Evolutionary conservation across 1,284 basidiomycete species (phyloP).

Genomic region (Rhodotorula sp.): DNA sequence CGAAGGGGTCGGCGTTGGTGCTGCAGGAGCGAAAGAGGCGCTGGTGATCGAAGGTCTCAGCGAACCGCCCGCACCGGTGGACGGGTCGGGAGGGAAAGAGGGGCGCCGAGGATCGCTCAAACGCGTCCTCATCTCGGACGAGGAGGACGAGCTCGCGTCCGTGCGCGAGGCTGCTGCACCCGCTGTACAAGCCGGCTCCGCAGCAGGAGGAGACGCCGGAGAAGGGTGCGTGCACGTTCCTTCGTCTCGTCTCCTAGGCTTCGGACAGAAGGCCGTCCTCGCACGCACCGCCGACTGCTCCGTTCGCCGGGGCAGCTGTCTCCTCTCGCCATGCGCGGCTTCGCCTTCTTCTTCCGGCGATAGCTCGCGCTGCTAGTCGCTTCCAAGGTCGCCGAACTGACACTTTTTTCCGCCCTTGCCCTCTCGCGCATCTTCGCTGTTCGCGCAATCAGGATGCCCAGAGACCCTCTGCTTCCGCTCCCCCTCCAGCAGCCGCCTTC

Average conservation of each 20-base stretch:
- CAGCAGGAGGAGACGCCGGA: neutral
- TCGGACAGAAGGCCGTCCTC: neutral
- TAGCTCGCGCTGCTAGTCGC: neutral
- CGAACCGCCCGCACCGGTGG: neutral
- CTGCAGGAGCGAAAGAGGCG: slow-evolving; percentile 1
- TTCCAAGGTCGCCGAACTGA: neutral
- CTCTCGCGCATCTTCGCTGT: neutral
- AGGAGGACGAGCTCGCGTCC: slow-evolving; percentile 7
- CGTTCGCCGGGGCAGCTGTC: no score
- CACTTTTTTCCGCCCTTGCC: neutral
- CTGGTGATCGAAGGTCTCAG: slow-evolving; percentile 10
- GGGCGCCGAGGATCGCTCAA: slow-evolving; percentile 13
- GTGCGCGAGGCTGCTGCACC: neutral
- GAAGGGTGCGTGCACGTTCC: neutral
- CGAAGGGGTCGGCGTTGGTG: neutral
- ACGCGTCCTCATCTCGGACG: slow-evolving; percentile 6
- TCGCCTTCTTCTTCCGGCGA: neutral
- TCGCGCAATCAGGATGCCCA: neutral
- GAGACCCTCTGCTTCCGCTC: neutral
- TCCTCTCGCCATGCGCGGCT: neutral
- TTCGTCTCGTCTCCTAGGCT: neutral
- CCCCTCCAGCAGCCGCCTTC: neutral
- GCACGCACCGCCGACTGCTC: no score
- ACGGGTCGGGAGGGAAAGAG: neutral
- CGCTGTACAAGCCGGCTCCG: neutral